Evolutionary conservation across 768 basidiomycete species (phyloP).

Genomic region (Sistotremastrum suecicum): DNA sequence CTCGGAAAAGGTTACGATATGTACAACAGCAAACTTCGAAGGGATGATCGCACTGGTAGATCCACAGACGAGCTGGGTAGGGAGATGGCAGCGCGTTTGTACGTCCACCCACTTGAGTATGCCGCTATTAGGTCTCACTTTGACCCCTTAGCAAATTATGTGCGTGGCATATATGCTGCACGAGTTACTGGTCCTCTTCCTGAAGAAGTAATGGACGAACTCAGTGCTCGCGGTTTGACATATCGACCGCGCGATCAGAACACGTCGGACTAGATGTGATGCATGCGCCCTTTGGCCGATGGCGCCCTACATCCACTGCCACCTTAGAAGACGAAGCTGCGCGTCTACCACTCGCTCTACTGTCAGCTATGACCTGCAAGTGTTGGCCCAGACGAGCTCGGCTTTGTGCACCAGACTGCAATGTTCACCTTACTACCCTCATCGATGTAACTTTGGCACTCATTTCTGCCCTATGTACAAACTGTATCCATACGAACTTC

Average conservation of each 20-base stretch:
- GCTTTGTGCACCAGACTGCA: too few relatives aligned
- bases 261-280: too few relatives aligned
- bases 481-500: too few relatives aligned
- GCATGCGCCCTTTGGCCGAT: too few relatives aligned
- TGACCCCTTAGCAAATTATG: constrained; percentile 59
- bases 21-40: constrained; percentile 88
- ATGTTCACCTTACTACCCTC: too few relatives aligned
- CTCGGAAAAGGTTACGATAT: constrained; percentile 66
- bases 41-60: constrained; percentile 81
- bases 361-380: too few relatives aligned
- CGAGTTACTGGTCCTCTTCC: constrained; percentile 77
- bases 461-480: too few relatives aligned
- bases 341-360: too few relatives aligned
- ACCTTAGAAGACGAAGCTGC: too few relatives aligned
- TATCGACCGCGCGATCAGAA: constrained; percentile 76
- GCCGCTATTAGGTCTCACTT: neutral
- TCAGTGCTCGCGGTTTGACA: constrained; percentile 63
- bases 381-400: too few relatives aligned
- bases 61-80: constrained; percentile 87
- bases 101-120: constrained; percentile 16
- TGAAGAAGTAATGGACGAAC: constrained; percentile 71
- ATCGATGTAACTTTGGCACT: too few relatives aligned
- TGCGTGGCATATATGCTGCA: constrained; percentile 85
- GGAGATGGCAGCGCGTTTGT: constrained; percentile 93
- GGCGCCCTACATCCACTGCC: too few relatives aligned